A percentile compares a stretch with the other conserved stretches of the same genome.
Evolutionary conservation across 2,329 filamentous ascomycete species (phyloP).

Genomic region (Orbilia blumenaviensis): DNA sequence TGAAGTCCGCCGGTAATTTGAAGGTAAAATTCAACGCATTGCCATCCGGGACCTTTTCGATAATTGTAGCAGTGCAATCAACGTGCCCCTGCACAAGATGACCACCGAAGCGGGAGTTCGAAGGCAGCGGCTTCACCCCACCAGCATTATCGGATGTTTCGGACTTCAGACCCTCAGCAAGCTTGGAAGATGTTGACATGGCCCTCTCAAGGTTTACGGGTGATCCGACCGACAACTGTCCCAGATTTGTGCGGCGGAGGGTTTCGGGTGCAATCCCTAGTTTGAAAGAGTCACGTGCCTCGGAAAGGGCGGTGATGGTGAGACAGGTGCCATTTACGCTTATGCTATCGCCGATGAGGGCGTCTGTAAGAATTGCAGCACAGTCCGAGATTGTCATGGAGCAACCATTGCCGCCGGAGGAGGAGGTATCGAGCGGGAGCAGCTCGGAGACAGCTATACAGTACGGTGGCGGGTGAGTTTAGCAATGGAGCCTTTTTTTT

Average conservation of each 20-base stretch:
- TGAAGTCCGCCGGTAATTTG: conserved; percentile 69
- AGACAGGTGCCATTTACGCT: conserved; percentile 92
- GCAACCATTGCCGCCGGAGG: conserved; percentile 78
- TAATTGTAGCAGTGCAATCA: conserved; percentile 82
- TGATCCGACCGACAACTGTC: conserved; percentile 71
- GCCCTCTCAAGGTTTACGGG: conserved; percentile 91
- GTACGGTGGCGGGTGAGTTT: background rate
- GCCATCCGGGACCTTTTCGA: conserved; percentile 78
- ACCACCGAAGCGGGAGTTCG: conserved; percentile 90
- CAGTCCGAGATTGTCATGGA: conserved; percentile 84
- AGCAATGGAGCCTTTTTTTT: background rate
- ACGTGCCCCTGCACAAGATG: conserved; percentile 88
- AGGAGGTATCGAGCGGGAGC: conserved; percentile 78
- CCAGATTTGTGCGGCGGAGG: conserved; percentile 93
- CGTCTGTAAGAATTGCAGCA: conserved; percentile 81
- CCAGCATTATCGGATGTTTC: background rate
- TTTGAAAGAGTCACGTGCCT: conserved; percentile 70
- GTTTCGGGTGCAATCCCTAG: conserved; percentile 96
- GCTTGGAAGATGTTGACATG: conserved; percentile 70
- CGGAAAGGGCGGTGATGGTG: conserved; percentile 79
- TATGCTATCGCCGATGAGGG: conserved; percentile 90
- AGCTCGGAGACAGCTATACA: conserved; percentile 85
- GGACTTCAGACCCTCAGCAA: conserved; percentile 12
- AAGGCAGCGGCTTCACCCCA: conserved; percentile 33
- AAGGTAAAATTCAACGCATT: conserved; percentile 90